Evolutionary conservation across 805 yeast species (phyloP), one percentile per base, ranked within the genome.

Genomic region (Lachancea fermentati): DNA sequence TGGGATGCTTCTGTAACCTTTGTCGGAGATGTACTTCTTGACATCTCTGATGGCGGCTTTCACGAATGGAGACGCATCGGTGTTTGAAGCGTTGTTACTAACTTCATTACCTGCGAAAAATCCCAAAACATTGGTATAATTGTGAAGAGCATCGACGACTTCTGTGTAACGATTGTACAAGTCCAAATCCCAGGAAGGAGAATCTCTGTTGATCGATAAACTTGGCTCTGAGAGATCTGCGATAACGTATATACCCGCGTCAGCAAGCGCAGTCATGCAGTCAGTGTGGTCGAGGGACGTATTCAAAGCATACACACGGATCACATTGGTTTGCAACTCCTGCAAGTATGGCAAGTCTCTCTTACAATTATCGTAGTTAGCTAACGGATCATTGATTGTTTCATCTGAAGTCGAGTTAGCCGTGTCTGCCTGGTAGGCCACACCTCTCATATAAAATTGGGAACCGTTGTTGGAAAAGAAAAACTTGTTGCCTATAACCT

Each of bases 41-140:
- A 77, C 69, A 58, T 81, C 87, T 72, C 88, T 75, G 43, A 81
- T 64, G 18, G 86, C 86, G 45, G 87, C 88, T 63, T 81, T 81
- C 47, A 81, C 86, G 56, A 72, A 81, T 17, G 86, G 80, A 35
- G 86, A 81, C 41, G 86, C 77, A 48, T 71, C 78, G 42, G 85
- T 77, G 65, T 77, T 79, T 55, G 73, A 54, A 16, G 60, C 61
- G 52, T 72, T 71, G 62, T 80, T 79, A 54, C 83, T 71, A 46
- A 81, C 87, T 69, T 81, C 87, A 57, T 81, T 81, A 68, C 87
- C 87, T 34, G 86, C 87, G 58, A 80, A 80, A 69, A 80, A 81
- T 47, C 88, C 88, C 48, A 81, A 67, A 33, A 79, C 68, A 61
- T 80, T 81, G 55, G 81, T 71, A 61, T 80, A 81, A 54, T 71